Evolutionary conservation across 495 filamentous ascomycete genomes (phyloP), one percentile per base, ranked within the genome.

Genomic region (Penicillium maclennaniae): DNA sequence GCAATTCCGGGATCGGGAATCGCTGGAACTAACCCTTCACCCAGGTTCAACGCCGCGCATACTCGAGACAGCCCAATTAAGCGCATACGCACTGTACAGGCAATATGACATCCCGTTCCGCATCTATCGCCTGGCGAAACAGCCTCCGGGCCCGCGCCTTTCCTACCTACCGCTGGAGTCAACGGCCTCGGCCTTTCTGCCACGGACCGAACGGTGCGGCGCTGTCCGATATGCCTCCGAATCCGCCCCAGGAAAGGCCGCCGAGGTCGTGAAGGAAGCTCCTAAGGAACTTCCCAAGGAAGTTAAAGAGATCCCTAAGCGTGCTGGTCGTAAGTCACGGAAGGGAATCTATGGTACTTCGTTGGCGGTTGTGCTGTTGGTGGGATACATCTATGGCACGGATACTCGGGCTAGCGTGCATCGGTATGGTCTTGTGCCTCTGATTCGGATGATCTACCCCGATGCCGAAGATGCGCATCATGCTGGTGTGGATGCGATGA

Each of bases 401-500:
- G 93, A 98, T 71, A 96, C 92, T 12, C 83, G 93, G 52, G 88
- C 93, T 20, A 86, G 85, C 60, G 62, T 92, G 50, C 93, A 97
- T 75, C 80, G 82, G 53, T 96, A 87, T 70, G 74, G 87, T n/a
- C 74, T 89, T 27, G 86, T 90, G 21, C 91, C 84, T 16, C 67
- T 86, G 41, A 73, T 97, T 12, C 81, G 92, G 12, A 61, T 76
- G 47, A 12, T 95, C 27, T 91, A 78, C 47, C 79, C 86, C 1
- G 92, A 97, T 68, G 91, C 91, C 37, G 93, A 97, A 69, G 89
- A 91, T 28, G 93, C 93, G 19, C 93, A 98, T 66, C 83, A 92
- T 57, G 73, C 79, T 45, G 88, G 89, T 21, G 87, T 87, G 12
- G 71, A 78, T 25, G 72, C 77, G 6, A 69, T 98, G 54, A 77